Evolutionary conservation across 306 rosid species (phyloP).

Genomic region (Begonia loranthoides): DNA sequence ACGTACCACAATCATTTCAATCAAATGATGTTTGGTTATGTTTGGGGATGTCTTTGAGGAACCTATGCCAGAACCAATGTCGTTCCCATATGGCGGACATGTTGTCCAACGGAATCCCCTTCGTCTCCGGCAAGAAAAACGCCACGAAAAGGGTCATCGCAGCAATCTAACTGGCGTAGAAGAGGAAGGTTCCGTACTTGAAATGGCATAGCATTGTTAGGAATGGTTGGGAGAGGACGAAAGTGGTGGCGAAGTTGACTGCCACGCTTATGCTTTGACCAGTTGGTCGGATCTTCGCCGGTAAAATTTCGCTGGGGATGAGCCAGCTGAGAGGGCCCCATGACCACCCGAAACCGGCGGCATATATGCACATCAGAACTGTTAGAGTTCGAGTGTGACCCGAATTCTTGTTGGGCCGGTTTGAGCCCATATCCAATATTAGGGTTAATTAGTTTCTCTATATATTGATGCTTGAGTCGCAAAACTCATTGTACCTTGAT

Average conservation of each 20-base stretch:
- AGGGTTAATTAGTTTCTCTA: too few relatives aligned
- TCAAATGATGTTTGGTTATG: too few relatives aligned
- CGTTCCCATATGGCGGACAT: constrained; percentile 42
- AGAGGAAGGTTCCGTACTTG: constrained; percentile 51
- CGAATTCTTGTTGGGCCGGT: too few relatives aligned
- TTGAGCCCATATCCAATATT: too few relatives aligned
- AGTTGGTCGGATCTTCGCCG: constrained; percentile 38
- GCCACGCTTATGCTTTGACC: constrained; percentile 54
- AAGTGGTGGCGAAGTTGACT: constrained; percentile 26
- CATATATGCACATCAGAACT: constrained; percentile 28
- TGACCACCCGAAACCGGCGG: constrained; percentile 80
- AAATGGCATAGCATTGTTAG: constrained; percentile 59
- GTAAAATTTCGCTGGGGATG: constrained; percentile 67
- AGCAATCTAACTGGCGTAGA: constrained; percentile 43
- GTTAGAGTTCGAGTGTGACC: too few relatives aligned
- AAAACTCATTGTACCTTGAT: too few relatives aligned
- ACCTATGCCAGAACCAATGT: constrained; percentile 65
- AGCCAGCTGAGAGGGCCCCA: constrained; percentile 74
- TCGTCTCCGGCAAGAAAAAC: constrained; percentile 63
- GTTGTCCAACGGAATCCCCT: constrained; percentile 46
- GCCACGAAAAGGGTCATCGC: constrained; percentile 40
- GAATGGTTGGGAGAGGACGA: constrained; percentile 47
- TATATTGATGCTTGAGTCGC: too few relatives aligned
- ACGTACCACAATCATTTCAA: too few relatives aligned
- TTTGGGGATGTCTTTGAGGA: constrained; percentile 10